phyloP scores from a whole-genome alignment of 208 protist species.

The Acanthamoeba culbertsoni region DNA sequence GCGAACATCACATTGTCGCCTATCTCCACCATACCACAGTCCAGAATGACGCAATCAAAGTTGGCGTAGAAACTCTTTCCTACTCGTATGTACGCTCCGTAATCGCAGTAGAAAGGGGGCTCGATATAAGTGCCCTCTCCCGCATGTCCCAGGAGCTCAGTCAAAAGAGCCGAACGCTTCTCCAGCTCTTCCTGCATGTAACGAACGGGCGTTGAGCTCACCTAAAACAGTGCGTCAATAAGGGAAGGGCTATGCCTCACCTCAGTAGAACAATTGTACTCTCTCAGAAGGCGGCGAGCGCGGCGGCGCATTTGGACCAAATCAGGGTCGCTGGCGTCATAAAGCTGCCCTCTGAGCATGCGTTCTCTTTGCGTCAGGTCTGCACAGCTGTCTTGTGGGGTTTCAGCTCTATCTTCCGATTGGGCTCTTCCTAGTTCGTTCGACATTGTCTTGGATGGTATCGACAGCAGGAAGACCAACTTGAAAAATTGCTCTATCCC shows the following conservation, averaged over 20 bases:
- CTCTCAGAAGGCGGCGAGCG: conserved; percentile 60
- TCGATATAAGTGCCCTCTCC: conserved; percentile 78
- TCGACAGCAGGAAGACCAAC: too few species aligned
- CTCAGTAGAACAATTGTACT: conserved; percentile 63
- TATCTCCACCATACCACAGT: conserved; percentile 82
- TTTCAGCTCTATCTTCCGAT: background rate
- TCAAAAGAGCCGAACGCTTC: conserved; percentile 3
- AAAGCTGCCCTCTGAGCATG: conserved; percentile 80
- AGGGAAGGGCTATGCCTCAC: background rate
- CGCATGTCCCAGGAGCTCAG: conserved; percentile 65
- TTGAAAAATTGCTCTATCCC: too few species aligned
- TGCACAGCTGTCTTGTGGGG: background rate
- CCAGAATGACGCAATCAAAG: conserved; percentile 83
- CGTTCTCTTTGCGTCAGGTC: conserved; percentile 35
- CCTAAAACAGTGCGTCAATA: background rate
- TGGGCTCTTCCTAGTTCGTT: too few species aligned
- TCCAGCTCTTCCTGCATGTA: background rate
- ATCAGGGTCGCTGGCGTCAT: conserved; percentile 61
- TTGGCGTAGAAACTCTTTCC: conserved; percentile 83
- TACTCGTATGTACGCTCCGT: conserved; percentile 84
- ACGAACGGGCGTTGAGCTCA: background rate
- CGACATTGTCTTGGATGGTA: too few species aligned
- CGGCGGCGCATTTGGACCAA: conserved; percentile 63
- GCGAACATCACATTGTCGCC: conserved; percentile 80
- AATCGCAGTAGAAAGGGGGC: conserved; percentile 85